A percentile compares a stretch with the other conserved stretches of the same genome.
These are phyloP conservation scores for Fusarium miscanthi DNA, from an alignment of 2,329 filamentous ascomycete species.

Conservation along the genomic window DNA sequence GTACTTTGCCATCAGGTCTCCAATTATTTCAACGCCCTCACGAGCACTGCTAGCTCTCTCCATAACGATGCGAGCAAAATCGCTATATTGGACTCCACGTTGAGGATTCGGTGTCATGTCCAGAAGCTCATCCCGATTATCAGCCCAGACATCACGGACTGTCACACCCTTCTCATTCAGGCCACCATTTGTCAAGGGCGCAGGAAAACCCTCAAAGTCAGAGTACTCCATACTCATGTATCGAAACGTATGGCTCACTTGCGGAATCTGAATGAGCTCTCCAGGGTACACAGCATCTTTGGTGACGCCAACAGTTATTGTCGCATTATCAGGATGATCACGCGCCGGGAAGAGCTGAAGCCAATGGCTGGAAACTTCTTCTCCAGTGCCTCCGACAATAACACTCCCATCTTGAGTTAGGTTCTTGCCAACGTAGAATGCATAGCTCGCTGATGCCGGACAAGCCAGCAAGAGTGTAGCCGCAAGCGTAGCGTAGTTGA, in stretches of 20 bases:
- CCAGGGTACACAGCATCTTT: slow-evolving; percentile 34
- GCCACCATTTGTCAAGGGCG: slow-evolving; percentile 37
- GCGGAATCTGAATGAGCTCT: slow-evolving; percentile 38
- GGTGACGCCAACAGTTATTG: slow-evolving; percentile 47
- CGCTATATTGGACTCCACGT: slow-evolving; percentile 39
- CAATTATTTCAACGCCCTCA: slow-evolving; percentile 37
- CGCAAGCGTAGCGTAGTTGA: slow-evolving; percentile 12
- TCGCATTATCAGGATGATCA: slow-evolving; percentile 54
- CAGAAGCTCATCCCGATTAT: slow-evolving; percentile 39
- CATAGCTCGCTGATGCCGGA: slow-evolving; percentile 52
- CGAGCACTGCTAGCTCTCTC: slow-evolving; percentile 35
- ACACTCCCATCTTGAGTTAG: slow-evolving; percentile 57
- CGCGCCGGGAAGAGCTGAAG: slow-evolving; percentile 57
- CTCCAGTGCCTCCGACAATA: slow-evolving; percentile 58
- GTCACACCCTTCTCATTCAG: slow-evolving; percentile 40
- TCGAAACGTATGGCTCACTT: slow-evolving; percentile 39
- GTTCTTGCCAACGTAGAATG: slow-evolving; percentile 59
- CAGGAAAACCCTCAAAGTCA: slow-evolving; percentile 41
- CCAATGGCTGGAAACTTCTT: slow-evolving; percentile 60
- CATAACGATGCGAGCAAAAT: slow-evolving; percentile 41
- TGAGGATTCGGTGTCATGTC: slow-evolving; percentile 41
- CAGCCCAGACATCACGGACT: slow-evolving; percentile 40
- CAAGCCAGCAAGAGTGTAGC: slow-evolving; percentile 24
- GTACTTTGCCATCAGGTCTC: slow-evolving; percentile 27
- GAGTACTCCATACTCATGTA: slow-evolving; percentile 43